Base-by-base conservation (phyloP, 2,329 filamentous ascomycete genomes). In the Juglanconis juglandina region DNA sequence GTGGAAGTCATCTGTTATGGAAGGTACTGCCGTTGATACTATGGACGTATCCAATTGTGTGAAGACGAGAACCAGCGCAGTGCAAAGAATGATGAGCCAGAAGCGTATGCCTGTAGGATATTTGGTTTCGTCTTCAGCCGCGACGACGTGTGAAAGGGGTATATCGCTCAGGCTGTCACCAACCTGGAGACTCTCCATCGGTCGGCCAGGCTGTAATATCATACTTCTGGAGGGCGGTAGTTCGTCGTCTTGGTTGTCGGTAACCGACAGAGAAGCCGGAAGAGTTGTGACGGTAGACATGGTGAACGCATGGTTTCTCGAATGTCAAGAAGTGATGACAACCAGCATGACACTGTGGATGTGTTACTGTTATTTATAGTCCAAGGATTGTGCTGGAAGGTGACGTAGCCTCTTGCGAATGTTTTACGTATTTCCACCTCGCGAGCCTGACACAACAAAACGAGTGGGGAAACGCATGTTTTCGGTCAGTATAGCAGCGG, bases 1-100 rank as follows among this genome's bases (percentile, higher is more conserved):
- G 54, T 61, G 61, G 37, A 63, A 61, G 9, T 63, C 56, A 50
- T 61, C 61, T 3, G 58, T 63, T 49, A 63, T 61, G 41, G 44
- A 52, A 7, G 61, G 61, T 49, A 63, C 53, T n/a, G 61, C 61
- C 6, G 58, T 60, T 14, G 57, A 39, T 24, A 63, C 30, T 44
- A 63, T 63, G 10, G 58, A 55, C 13, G 37, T 55, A 42, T 63
- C 61, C 6, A 63, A 17, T 10, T 54, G 58, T 14, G 47, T 54
- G 30, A 63, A 54, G 49, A 57, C 17, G 10, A 63, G 58, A 32
- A 58, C 61, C 3, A 63, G 41, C 1, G 50, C 58, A 24, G 49
- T 51, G 51, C 58, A 63, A 14, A 58, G 24, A 7, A 63, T 51
- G 7, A 63, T 58, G 1, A 61, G 51, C 55, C 55, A 63, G 51